Conservation (phyloP, 2,329 filamentous ascomycete genomes). For the Clonostachys chloroleuca region DNA sequence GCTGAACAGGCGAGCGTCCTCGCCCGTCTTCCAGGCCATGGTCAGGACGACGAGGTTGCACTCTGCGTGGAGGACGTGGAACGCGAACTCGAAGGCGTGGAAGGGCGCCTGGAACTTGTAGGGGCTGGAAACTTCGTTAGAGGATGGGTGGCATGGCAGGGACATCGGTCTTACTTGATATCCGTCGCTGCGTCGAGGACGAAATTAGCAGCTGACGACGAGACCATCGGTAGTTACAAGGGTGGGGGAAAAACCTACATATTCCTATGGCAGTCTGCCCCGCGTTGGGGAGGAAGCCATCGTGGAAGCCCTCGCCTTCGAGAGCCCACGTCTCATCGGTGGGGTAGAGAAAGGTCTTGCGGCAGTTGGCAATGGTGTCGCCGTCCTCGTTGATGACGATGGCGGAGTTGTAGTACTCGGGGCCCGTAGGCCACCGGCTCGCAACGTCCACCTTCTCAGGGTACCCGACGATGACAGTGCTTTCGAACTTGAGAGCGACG, state of each 20-base stretch:
- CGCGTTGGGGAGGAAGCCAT: conserved; percentile 35
- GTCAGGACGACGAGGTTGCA: conserved; percentile 63
- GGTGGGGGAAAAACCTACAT: conserved; percentile 40
- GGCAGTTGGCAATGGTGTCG: conserved; percentile 54
- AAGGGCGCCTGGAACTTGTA: conserved; percentile 34
- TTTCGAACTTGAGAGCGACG: conserved; percentile 61
- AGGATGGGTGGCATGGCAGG: background rate
- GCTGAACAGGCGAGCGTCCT: conserved; percentile 39
- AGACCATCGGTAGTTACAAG: conserved; percentile 44
- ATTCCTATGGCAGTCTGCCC: conserved; percentile 55
- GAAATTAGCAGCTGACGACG: background rate
- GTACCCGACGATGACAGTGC: conserved; percentile 68
- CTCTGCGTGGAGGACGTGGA: conserved; percentile 48
- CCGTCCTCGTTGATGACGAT: conserved; percentile 54
- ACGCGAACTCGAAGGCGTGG: conserved; percentile 37
- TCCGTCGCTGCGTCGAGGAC: conserved; percentile 32
- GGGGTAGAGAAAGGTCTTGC: conserved; percentile 55
- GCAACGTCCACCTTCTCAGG: conserved; percentile 61
- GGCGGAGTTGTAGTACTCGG: conserved; percentile 50
- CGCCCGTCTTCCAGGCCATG: conserved; percentile 74
- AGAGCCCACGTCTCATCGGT: conserved; percentile 59
- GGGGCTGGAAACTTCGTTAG: conserved; percentile 10
- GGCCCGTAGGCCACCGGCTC: conserved; percentile 40
- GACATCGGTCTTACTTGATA: conserved; percentile 39
- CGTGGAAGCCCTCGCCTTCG: conserved; percentile 50